Conservation (phyloP, 2,329 filamentous ascomycete species). For the Thelonectria discophora region DNA sequence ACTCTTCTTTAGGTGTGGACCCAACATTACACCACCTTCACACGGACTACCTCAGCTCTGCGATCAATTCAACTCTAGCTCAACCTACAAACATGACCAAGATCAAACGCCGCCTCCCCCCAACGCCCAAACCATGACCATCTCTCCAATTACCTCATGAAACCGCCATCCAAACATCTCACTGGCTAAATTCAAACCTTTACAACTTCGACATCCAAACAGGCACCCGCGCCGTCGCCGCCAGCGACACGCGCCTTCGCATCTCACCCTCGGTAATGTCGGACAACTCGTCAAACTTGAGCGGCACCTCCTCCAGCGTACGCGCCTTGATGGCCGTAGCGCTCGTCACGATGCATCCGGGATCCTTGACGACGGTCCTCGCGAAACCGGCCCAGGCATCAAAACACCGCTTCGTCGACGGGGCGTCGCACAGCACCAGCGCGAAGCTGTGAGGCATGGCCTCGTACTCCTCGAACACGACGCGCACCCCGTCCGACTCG, state of each 20-base stretch:
- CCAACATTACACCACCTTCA: too few species aligned
- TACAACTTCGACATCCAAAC: conserved; percentile 44
- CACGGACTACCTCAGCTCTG: not conserved
- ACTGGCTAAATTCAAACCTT: not conserved
- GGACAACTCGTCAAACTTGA: conserved; percentile 55
- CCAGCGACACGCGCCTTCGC: conserved; percentile 47
- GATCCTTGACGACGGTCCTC: conserved; percentile 49
- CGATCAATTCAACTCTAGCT: not conserved
- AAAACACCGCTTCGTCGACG: conserved; percentile 61
- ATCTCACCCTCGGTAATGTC: conserved; percentile 56
- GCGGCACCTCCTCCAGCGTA: conserved; percentile 57
- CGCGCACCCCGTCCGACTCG: conserved; percentile 63
- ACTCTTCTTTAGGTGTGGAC: too few species aligned
- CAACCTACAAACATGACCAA: not conserved
- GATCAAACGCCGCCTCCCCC: not conserved
- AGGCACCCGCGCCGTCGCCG: conserved; percentile 30
- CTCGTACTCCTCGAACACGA: conserved; percentile 78
- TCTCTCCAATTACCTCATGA: conserved; percentile 42
- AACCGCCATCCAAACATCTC: conserved; percentile 28
- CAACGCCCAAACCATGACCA: not conserved
- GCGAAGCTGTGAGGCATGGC: conserved; percentile 84
- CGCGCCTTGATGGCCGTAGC: conserved; percentile 60
- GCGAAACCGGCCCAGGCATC: conserved; percentile 67
- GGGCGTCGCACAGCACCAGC: conserved; percentile 59
- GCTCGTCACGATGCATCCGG: conserved; percentile 47